Base-by-base conservation (phyloP, 2,329 filamentous ascomycete genomes). In the Epichloe festucae region DNA sequence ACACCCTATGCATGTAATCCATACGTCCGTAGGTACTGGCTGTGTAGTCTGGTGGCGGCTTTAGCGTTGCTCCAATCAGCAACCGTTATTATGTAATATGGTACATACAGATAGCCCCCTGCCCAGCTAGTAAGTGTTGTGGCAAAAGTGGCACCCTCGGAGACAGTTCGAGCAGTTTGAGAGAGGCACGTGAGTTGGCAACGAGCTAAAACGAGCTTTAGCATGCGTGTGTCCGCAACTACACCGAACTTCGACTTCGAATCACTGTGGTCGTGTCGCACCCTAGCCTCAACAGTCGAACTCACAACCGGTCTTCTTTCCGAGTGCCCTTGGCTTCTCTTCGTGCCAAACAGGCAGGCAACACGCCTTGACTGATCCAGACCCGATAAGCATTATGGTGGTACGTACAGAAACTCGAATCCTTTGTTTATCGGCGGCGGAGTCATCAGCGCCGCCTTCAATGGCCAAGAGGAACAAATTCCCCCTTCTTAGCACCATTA, bases 321-420 rank as follows among this genome's bases (percentile, higher is more conserved):
- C 4, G 12, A 34, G 8, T 19, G 31, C 19, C 23, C 41, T 5
- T 27, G 21, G 15, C 8, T 11, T 11, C 15, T 6, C 4, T 45
- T 19, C 10, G 10, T 36, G 8, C 45, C 21, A 12, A 21, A 39
- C 19, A 39, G 6, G n/a, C 17, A 44, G 27, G 31, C 40, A 23
- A 12, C 14, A 49, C 40, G 14, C 7, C 27, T 23, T 15, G n/a
- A 27, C 21, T 23, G 14, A 35, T 14, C 48, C 19, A 36, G 27
- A 27, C 21, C 17, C 8, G 49, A 52, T 42, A 57, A 54, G 53
- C 48, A 66, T 52, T 53, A 67, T 67, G 65, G 64, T 67, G 59
- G 64, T 67, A 65, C 46, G 65, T 64, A 46, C 23, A 36, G 47
- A 39, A 48, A 38, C 12, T 38, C 19, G 15, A 5, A 34, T 3